Base-by-base conservation (phyloP, 2,329 filamentous ascomycete genomes). In the Sclerotinia minor region DNA sequence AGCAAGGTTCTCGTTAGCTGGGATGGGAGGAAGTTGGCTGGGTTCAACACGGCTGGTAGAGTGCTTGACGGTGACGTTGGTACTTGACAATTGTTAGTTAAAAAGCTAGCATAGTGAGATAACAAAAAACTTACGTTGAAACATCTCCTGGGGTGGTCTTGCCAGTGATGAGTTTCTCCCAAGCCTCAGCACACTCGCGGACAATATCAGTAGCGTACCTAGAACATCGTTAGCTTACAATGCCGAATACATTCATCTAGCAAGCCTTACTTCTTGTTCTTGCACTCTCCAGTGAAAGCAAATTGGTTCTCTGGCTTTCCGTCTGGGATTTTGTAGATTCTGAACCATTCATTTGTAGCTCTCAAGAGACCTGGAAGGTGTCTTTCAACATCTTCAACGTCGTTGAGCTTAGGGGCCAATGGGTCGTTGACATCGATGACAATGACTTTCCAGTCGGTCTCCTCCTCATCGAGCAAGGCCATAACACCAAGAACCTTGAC, bases 291-390 rank as follows among this genome's bases (percentile, higher is more conserved):
- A 69, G 94, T 97, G 86, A 99, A 99, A 78, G 95, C 95, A 79
- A 99, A 99, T 85, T 98, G 95, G 89, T 99, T 99, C 91, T 99
- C 95, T 77, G 94, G 94, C 93, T 99, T 99, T 86, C 95, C 95
- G 80, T 99, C 95, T 79, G 95, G 95, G 83, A 99, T 99, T 88
- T 99, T 99, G 91, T 99, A 99, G 88, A 99, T 99, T 82, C 95
- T 93, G 93, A 99, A 99, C 95, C 95, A 99, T 86, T 99, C 95
- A 80, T 99, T 99, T 79, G 94, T 98, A 79, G 95, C 95, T 75
- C 95, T 91, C 80, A 99, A 87, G 69, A 99, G 92, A 76, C 95
- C 95, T 70, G 95, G 95, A 69, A 99, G 89, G 85, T 98, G 95
- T 79, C 94, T 90, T 88, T 99, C 95, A 75, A 99, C 95, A 79